Evolutionary conservation across 805 yeast genomes (phyloP).

Genomic region (Yarrowia divulgata): DNA sequence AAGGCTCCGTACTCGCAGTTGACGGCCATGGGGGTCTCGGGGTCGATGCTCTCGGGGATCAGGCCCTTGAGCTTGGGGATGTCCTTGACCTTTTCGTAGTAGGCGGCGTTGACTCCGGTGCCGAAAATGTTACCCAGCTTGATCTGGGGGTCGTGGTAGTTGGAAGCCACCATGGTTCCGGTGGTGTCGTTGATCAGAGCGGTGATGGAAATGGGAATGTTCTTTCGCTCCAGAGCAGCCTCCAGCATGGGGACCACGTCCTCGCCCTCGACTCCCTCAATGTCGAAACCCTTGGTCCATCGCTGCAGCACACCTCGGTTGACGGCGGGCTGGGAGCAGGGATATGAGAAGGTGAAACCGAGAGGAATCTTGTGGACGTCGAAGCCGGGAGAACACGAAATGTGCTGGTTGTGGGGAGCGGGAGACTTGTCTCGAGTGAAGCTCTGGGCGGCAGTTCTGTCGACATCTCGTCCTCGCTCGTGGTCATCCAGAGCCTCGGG

Average conservation of each 20-base stretch:
- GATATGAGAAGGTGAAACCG: constrained; percentile 96
- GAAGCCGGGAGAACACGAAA: constrained; percentile 45
- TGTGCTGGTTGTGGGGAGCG: constrained; percentile 36
- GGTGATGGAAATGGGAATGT: constrained; percentile 82
- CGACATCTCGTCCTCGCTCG: constrained; percentile 34
- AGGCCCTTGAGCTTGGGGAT: constrained; percentile 84
- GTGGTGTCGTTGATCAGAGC: constrained; percentile 97
- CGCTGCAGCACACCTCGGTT: constrained; percentile 87
- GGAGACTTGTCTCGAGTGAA: constrained; percentile 36
- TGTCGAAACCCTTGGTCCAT: constrained; percentile 98
- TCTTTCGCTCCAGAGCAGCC: constrained; percentile 65
- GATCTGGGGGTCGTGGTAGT: constrained; percentile 86
- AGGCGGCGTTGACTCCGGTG: constrained; percentile 97
- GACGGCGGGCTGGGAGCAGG: constrained; percentile 74
- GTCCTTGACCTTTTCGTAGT: constrained; percentile 75
- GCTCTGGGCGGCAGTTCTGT: constrained; percentile 10
- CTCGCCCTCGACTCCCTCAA: constrained; percentile 89
- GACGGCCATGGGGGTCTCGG: constrained; percentile 84
- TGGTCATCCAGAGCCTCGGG: constrained; percentile 54
- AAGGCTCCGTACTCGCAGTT: constrained; percentile 99
- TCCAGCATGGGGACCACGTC: constrained; percentile 94
- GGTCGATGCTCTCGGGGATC: constrained; percentile 67
- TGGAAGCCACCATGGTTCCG: constrained; percentile 95
- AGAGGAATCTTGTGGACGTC: constrained; percentile 66
- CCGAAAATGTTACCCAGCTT: constrained; percentile 97